Percentiles rank a stretch among this genome's conserved stretches.
These are phyloP conservation scores for Epichloe gansuensis DNA, from an alignment of 2,329 filamentous ascomycete genomes.

Conservation along the genomic window DNA sequence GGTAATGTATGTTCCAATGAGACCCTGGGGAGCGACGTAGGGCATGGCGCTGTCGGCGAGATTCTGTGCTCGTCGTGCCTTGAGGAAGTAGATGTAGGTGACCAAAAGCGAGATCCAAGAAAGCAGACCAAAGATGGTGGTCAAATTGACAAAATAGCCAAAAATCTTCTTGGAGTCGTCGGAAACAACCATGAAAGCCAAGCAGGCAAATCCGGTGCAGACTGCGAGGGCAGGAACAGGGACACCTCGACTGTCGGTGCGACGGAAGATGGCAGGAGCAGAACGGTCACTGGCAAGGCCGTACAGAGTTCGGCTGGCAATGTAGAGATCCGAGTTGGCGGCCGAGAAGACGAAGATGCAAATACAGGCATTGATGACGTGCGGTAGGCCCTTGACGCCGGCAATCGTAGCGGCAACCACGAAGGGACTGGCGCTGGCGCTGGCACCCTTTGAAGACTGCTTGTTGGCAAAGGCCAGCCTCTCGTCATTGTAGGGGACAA, in stretches of 20 bases:
- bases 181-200: conserved; percentile 57
- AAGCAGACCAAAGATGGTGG: conserved; percentile 53
- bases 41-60: conserved; percentile 43
- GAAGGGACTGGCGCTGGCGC: conserved; percentile 50
- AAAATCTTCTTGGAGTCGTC: conserved; percentile 46
- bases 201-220: conserved; percentile 48
- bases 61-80: conserved; percentile 48
- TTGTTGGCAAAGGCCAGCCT: conserved; percentile 47
- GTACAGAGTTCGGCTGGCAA: conserved; percentile 60
- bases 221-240: conserved; percentile 53
- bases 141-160: conserved; percentile 54
- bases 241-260: conserved; percentile 59
- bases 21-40: conserved; percentile 61
- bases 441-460: conserved; percentile 9
- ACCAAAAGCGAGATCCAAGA: conserved; percentile 58
- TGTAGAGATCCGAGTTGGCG: conserved; percentile 68
- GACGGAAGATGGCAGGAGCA: conserved; percentile 59
- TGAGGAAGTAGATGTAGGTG: conserved; percentile 55
- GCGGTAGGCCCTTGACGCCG: conserved; percentile 48
- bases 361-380: conserved; percentile 63
- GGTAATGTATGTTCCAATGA: conserved; percentile 54
- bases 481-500: conserved; percentile 57
- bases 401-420: conserved; percentile 59
- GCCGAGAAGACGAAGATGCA: conserved; percentile 66
- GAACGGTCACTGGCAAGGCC: conserved; percentile 60